Base-by-base conservation (phyloP, 2,329 filamentous ascomycete species). In the Fusarium protoensiforme region DNA sequence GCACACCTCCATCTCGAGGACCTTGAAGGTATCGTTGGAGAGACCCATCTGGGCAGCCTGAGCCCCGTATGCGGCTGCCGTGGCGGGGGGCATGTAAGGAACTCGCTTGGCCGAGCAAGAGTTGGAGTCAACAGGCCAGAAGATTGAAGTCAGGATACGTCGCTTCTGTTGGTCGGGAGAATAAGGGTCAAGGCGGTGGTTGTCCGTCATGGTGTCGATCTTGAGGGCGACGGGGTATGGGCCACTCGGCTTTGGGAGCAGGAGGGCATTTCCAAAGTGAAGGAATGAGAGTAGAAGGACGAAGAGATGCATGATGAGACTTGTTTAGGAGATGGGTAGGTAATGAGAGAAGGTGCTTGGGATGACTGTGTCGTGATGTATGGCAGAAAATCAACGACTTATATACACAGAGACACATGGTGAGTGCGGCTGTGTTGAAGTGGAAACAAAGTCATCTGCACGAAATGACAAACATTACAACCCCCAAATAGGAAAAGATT, bases 1-100 rank as follows among this genome's bases (percentile, higher is more conserved):
- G 62, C 80, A 82, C 14, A 78, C 69, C 2, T 79, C 69, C 31
- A 83, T 68, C 36, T 77, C 62, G 0, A 83, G 67, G 2, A 56
- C 54, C 2, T 72, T 53, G 51, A 82, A 83, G 0, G 81, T 79
- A 5, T 78, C 76, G 3, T 79, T 78, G 1, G 81, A 75, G 4
- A 83, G 66, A 7, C 81, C 82, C 7, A 78, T 7, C 7, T 68
- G 57, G 5, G 68, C 68, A 0, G 75, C 81, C 22, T 75, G 68
- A 4, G 67, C 35, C 2, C 80, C 80, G 29, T 83, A 82, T 0
- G 57, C 68, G 5, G 75, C 69, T 0, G 82, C 81, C 0, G 82
- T 79, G 0, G 68, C 68, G 0, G 81, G 79, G 0, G 81, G 78
- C 82, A 83, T 83, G 71, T 83, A 83, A 2, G 80, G 71, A 0